phyloP scores from a whole-genome alignment of 345 rosid species.

The Triadica sebifera region DNA sequence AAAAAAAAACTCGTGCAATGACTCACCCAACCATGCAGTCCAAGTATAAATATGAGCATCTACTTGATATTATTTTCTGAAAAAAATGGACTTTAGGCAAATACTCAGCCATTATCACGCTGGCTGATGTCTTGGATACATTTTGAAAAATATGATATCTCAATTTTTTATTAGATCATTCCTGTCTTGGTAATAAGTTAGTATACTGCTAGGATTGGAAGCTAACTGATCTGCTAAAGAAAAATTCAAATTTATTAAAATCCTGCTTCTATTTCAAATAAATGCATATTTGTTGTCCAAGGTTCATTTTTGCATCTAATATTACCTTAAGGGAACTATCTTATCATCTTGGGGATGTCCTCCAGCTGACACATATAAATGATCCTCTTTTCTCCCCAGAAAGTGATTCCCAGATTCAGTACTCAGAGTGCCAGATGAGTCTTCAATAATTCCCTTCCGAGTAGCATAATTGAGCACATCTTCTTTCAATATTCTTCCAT shows the following conservation, averaged over 20 bases:
- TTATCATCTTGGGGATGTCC: constrained; percentile 44
- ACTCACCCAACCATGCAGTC: neutral
- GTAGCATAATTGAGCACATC: constrained; percentile 56
- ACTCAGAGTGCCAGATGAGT: constrained; percentile 28
- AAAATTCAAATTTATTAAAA: neutral
- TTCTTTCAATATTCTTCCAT: constrained; percentile 77
- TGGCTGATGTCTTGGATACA: neutral
- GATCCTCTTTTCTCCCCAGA: constrained; percentile 27
- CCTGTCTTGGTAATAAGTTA: neutral
- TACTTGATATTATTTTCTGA: neutral
- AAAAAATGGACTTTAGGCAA: neutral
- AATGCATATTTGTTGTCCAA: neutral
- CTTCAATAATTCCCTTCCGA: constrained; percentile 44
- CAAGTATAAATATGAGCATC: neutral
- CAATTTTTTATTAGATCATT: neutral
- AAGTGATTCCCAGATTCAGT: constrained; percentile 24
- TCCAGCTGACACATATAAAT: constrained; percentile 22
- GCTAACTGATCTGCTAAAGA: neutral
- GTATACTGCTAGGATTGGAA: neutral
- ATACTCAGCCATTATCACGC: neutral
- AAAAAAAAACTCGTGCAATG: neutral
- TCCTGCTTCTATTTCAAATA: neutral
- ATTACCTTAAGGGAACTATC: constrained; percentile 67
- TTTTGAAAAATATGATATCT: neutral
- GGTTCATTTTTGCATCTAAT: neutral